Percentiles rank a stretch among this genome's conserved stretches.
Evolutionary conservation across 2,329 filamentous ascomycete genomes (phyloP).

Genomic region (Claviceps lovelessii): DNA sequence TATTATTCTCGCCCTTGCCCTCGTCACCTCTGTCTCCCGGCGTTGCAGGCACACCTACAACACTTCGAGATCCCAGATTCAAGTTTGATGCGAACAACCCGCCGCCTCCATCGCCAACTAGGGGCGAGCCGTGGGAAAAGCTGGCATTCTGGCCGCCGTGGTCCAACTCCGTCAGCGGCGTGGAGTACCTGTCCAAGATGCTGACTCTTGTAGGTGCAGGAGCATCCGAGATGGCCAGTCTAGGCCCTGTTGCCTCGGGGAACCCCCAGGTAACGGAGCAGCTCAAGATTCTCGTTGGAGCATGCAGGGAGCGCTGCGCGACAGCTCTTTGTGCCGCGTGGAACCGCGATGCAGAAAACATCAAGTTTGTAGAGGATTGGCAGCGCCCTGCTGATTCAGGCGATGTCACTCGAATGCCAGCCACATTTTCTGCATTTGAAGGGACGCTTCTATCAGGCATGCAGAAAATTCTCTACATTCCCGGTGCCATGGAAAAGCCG

Average conservation of each 20-base stretch:
- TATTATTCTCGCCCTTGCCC: conserved; percentile 69
- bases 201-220: conserved; percentile 72
- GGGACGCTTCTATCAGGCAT: conserved; percentile 67
- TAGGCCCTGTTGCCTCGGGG: conserved; percentile 48
- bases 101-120: conserved; percentile 61
- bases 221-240: conserved; percentile 68
- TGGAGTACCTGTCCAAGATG: conserved; percentile 75
- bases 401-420: conserved; percentile 84
- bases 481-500: conserved; percentile 65
- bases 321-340: conserved; percentile 78
- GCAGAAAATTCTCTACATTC: conserved; percentile 91
- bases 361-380: conserved; percentile 91
- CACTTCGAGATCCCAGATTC: conserved; percentile 57
- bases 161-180: conserved; percentile 83
- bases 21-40: conserved; percentile 46
- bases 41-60: conserved; percentile 36
- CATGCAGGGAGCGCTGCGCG: conserved; percentile 71
- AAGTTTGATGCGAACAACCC: conserved; percentile 65
- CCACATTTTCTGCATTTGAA: conserved; percentile 74
- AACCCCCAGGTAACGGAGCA: conserved; percentile 50
- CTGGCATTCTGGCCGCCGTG: conserved; percentile 93
- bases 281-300: conserved; percentile 60
- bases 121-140: conserved; percentile 80
- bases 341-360: conserved; percentile 86
- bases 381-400: conserved; percentile 64